Base-by-base conservation (phyloP, 805 yeast genomes). In the Vanderwaltozyma verrucispora region DNA sequence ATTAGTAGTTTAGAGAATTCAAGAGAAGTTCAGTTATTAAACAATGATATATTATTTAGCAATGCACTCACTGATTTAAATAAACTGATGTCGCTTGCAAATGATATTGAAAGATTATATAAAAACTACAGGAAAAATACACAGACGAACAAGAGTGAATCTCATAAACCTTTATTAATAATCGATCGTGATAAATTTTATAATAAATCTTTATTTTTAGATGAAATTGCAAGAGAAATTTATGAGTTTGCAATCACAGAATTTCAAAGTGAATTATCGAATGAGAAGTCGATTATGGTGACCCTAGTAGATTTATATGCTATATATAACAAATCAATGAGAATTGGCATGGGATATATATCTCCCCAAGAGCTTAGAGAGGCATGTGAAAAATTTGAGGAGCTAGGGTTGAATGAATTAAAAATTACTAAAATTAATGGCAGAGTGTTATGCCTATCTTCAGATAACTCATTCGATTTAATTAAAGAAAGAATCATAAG, bases 191-290 rank as follows among this genome's bases (percentile, higher is more conserved):
- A 51, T 30, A 43, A 62, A 46, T 48, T 67, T 57, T 39, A 49
- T 19, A 65, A 64, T 43, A 61, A 57, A 37, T 52, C 57, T 16
- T 47, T 69, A n/a, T 73, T 71, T 42, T 60, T 71, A 21, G 74
- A 75, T 41, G 95, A 86, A 49, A 62, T 86, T 14, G 74, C 96
- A 0, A 68, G 95, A 37, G 88, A 85, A 50, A 53, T 89, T 3
- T 77, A 85, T 29, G 95, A 83, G 48, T 87, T 75, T 55, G 62
- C 43, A 51, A 63, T 42, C 53, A 61, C 50, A 47, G 74, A 35
- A 48, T 77, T 18, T 47, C 77, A 39, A 21, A 58, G 50, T 18
- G 30, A 28, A 3, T 15, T 13, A 10, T 10, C 20, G 12, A 19
- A 30, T 3, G 20, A 32, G 12, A 78, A 79, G 32, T 84, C 82